Base-by-base conservation (phyloP, 306 rosid species). In the Heteromeles arbutifolia region DNA sequence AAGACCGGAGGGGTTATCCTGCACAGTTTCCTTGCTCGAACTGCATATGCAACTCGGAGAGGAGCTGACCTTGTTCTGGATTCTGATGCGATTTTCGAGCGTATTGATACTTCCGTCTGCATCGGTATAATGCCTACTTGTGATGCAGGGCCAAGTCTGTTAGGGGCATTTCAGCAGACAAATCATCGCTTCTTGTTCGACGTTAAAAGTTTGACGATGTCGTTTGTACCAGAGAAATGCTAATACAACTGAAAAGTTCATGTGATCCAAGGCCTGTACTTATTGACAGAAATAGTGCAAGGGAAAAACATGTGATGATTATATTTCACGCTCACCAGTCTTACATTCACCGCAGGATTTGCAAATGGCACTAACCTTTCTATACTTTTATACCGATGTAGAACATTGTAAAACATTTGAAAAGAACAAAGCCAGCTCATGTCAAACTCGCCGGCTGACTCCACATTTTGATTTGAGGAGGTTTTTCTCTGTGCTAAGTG, bases 391-490 rank as follows among this genome's bases (percentile, higher is more conserved):
- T 63, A 29, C 11, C 17, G 12, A 65, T 34, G 1, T 65, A 65
- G 26, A 31, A 48, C 19, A 70, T 4, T 54, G 70, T 61, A 18
- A 21, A 45, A 53, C 74, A 77, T 78, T 32, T 76, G 59, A 34
- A n/a, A 67, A 53, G 65, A 67, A 69, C 65, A 48, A 59, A 22
- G 62, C 39, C 50, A 43, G 29, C 37, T 39, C 62, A 19, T 21
- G 29, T 41, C 50, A 22, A 25, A 21, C 22, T 62, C 71, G 67
- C 78, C 69, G 66, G 52, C 56, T 76, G 18, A 8, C 57, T 41
- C 37, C 59, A 25, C 67, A 45, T 15, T 39, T 39, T 65, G 17
- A 70, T 77, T 71, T 69, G 63, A 58, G 57, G 73, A 29, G 69
- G 73, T 9, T 56, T 65, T 21, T 37, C 61, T 44, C 44, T 7